Percentiles rank a stretch among this genome's conserved stretches.
Conservation (phyloP, 306 rosid genomes). For the Prunus mongolica region DNA sequence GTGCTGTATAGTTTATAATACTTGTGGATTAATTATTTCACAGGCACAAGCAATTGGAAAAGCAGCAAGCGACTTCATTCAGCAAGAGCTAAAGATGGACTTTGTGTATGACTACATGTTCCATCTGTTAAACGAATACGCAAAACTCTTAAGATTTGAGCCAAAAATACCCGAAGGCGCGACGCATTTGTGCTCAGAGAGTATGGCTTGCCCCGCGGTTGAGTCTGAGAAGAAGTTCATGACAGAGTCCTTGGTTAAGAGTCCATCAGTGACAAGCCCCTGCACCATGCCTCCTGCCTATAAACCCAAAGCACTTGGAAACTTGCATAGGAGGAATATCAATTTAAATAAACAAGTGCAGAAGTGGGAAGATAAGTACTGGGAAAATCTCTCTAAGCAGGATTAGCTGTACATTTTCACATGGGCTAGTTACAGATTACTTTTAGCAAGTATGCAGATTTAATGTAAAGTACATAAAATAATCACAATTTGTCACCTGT, state of each 20-base stretch:
- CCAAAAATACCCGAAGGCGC: slow-evolving; percentile 23
- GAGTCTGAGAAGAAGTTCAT: slow-evolving; percentile 26
- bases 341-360: slow-evolving; percentile 48
- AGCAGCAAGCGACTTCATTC: slow-evolving; percentile 32
- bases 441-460: not conserved
- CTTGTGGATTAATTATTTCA: not conserved
- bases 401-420: not conserved
- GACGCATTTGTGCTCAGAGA: slow-evolving; percentile 28
- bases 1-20: not conserved
- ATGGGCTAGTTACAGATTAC: not conserved
- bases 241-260: slow-evolving; percentile 25
- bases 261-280: slow-evolving; percentile 33
- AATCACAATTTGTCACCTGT: not conserved
- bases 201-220: slow-evolving; percentile 19
- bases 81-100: slow-evolving; percentile 39
- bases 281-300: slow-evolving; percentile 60
- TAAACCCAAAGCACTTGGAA: slow-evolving; percentile 25
- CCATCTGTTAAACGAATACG: slow-evolving; percentile 26
- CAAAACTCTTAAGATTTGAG: slow-evolving; percentile 22
- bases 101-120: slow-evolving; percentile 38
- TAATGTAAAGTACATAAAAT: not conserved
- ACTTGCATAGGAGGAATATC: slow-evolving; percentile 32
- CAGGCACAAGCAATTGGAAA: slow-evolving; percentile 36
- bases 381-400: slow-evolving; percentile 12
- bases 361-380: slow-evolving; percentile 43